A percentile compares a stretch with the other conserved stretches of the same genome.
Conservation (phyloP, 306 rosid species). For the Quercus ilex region DNA sequence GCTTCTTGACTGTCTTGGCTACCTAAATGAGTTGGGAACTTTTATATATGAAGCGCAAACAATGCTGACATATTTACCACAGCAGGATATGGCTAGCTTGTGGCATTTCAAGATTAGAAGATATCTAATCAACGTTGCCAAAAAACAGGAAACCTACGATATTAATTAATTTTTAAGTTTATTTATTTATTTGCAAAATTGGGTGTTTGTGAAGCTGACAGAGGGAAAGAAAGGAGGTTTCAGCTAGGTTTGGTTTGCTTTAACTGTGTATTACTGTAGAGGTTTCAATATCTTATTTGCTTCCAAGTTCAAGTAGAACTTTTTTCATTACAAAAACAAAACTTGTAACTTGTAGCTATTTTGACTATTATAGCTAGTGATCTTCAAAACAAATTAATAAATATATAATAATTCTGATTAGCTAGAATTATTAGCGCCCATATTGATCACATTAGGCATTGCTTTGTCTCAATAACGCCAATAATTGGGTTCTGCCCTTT, state of each 20-base stretch:
- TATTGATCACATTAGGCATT: too few species aligned
- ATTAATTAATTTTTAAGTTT: neutral
- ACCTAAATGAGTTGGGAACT: neutral
- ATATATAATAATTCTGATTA: too few species aligned
- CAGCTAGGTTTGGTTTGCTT: neutral
- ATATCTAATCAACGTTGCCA: neutral
- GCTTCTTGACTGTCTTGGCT: conserved; percentile 1
- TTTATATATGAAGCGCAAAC: neutral
- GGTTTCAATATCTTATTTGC: too few species aligned
- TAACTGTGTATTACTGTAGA: too few species aligned
- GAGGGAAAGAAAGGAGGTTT: neutral
- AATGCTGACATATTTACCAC: neutral
- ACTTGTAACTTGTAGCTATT: too few species aligned
- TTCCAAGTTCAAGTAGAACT: too few species aligned
- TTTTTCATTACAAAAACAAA: too few species aligned
- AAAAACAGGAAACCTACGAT: neutral
- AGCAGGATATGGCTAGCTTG: neutral
- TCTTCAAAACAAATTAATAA: too few species aligned
- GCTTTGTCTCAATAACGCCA: too few species aligned
- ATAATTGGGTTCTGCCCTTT: too few species aligned
- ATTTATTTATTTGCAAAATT: neutral
- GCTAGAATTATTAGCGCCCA: too few species aligned
- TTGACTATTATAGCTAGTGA: too few species aligned
- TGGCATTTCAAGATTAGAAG: neutral
- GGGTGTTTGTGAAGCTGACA: neutral